Conservation (phyloP, 2,329 filamentous ascomycete genomes). For the Graphilbum ipis-grandicollis region DNA sequence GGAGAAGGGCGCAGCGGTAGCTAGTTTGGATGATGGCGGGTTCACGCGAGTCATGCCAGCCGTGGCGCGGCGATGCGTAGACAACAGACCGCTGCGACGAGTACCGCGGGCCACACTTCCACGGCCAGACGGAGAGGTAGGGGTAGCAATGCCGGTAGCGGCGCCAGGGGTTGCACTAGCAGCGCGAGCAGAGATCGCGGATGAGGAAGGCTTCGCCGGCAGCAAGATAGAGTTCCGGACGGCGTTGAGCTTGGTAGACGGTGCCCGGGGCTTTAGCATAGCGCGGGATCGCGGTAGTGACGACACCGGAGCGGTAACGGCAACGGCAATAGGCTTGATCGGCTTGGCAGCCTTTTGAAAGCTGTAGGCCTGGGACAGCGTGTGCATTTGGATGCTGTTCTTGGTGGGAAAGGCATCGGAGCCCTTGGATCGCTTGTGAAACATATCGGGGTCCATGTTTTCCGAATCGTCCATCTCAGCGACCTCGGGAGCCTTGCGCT, state of each 20-base stretch:
- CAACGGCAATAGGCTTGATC: conserved; percentile 14
- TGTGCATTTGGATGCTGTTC: conserved; percentile 28
- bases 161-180: conserved; percentile 18
- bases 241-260: conserved; percentile 24
- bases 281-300: conserved; percentile 22
- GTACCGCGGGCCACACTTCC: conserved; percentile 57
- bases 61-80: conserved; percentile 45
- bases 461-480: conserved; percentile 36
- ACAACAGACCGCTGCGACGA: conserved; percentile 53
- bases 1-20: conserved; percentile 51
- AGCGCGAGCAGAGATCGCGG: too few relatives aligned
- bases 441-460: conserved; percentile 41
- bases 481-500: conserved; percentile 39
- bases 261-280: conserved; percentile 35
- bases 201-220: neutral
- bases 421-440: conserved; percentile 42
- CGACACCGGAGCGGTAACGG: conserved; percentile 11
- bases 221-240: neutral
- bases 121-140: conserved; percentile 47
- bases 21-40: conserved; percentile 41
- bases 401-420: conserved; percentile 22
- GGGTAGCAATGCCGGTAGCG: neutral
- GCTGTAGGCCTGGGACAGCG: neutral
- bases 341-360: neutral
- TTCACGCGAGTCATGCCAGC: conserved; percentile 52